Conservation (phyloP, 805 yeast species). For the Tetrapisispora phaffii region DNA sequence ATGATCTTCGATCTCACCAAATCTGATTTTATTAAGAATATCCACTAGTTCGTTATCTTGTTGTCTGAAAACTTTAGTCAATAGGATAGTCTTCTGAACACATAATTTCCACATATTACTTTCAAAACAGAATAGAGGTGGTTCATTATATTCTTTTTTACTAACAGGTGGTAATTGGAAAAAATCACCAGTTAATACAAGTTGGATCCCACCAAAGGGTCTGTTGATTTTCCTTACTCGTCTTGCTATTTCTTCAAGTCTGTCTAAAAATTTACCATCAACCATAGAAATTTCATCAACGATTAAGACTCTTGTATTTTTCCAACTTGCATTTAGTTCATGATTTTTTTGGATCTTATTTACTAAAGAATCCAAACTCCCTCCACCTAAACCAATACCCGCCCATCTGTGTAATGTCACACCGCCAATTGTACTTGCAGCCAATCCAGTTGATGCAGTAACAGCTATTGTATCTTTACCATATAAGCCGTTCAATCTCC, state of each 20-base stretch:
- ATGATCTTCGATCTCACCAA: constrained; percentile 49
- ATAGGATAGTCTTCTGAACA: constrained; percentile 54
- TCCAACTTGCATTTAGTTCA: constrained; percentile 42
- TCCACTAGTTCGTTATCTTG: constrained; percentile 62
- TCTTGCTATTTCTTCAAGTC: constrained; percentile 62
- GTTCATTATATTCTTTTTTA: constrained; percentile 27
- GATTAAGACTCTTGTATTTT: constrained; percentile 54
- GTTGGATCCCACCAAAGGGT: constrained; percentile 93
- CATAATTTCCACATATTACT: constrained; percentile 57
- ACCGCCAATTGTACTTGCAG: constrained; percentile 92
- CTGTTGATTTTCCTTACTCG: constrained; percentile 35
- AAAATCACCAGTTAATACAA: constrained; percentile 89
- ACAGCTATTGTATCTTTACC: constrained; percentile 54
- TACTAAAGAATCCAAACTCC: constrained; percentile 35
- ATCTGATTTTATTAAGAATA: constrained; percentile 71
- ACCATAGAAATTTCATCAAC: constrained; percentile 95
- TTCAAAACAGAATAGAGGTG: constrained; percentile 60
- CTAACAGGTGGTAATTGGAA: constrained; percentile 90
- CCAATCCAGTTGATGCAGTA: constrained; percentile 93
- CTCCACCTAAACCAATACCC: constrained; percentile 74
- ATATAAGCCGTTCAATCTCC: constrained; percentile 37
- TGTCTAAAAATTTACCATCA: constrained; percentile 67
- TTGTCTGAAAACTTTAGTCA: constrained; percentile 82
- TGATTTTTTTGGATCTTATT: constrained; percentile 12
- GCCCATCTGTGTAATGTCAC: constrained; percentile 77